Conservation (phyloP, 1,139 yeast species). For the Hansenula lynferdii region DNA sequence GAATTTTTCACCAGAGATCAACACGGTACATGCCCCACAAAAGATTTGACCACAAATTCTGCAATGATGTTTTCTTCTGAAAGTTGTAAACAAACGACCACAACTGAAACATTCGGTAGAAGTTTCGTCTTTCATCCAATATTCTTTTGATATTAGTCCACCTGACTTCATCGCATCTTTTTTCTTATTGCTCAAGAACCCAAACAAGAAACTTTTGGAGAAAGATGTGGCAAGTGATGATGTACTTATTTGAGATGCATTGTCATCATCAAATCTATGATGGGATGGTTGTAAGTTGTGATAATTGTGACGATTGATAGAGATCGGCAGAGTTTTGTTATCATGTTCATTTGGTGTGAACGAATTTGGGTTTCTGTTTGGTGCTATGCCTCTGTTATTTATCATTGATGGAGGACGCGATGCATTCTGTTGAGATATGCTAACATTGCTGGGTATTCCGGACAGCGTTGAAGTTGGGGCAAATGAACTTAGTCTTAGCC, state of each 20-base stretch:
- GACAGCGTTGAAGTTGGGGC: slow-evolving; percentile 16
- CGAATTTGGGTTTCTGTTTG: slow-evolving; percentile 9
- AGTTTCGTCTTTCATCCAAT: slow-evolving; percentile 91
- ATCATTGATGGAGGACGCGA: slow-evolving; percentile 18
- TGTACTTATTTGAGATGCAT: slow-evolving; percentile 22
- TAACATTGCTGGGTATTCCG: slow-evolving; percentile 14
- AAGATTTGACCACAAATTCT: slow-evolving; percentile 95
- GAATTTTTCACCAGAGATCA: slow-evolving; percentile 73
- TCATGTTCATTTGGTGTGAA: background rate
- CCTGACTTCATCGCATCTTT: slow-evolving; percentile 26
- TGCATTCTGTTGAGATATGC: slow-evolving; percentile 10
- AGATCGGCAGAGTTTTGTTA: slow-evolving; percentile 11
- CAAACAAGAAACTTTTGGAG: slow-evolving; percentile 38
- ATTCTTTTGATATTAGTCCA: slow-evolving; percentile 53
- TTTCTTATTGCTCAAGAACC: slow-evolving; percentile 38
- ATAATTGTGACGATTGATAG: slow-evolving; percentile 13
- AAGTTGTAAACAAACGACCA: slow-evolving; percentile 65
- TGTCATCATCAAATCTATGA: slow-evolving; percentile 23
- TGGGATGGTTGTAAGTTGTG: slow-evolving; percentile 10
- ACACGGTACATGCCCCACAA: slow-evolving; percentile 79
- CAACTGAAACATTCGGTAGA: slow-evolving; percentile 80
- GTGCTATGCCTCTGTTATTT: slow-evolving; percentile 9
- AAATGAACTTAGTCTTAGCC: slow-evolving; percentile 16
- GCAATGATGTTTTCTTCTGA: slow-evolving; percentile 91
- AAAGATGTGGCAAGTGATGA: slow-evolving; percentile 36